Evolutionary conservation across 495 filamentous ascomycete genomes (phyloP).

Genomic region (Annulohypoxylon moriforme): DNA sequence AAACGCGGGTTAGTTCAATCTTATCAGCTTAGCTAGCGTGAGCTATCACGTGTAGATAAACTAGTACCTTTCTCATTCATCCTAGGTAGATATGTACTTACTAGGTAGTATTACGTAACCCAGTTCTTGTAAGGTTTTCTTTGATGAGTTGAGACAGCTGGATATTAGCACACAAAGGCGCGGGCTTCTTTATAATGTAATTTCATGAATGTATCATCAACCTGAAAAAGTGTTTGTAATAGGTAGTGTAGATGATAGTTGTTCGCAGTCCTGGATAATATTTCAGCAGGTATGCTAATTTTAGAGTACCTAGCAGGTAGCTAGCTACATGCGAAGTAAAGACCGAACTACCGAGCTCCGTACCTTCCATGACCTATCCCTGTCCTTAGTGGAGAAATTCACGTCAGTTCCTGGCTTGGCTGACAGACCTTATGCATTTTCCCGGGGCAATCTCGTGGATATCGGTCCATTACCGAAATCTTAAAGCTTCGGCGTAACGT

Average conservation of each 20-base stretch:
- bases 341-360: conserved; percentile 23
- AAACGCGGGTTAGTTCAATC: conserved; percentile 6
- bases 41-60: conserved; percentile 24
- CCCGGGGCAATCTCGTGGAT: conserved; percentile 22
- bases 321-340: conserved; percentile 10
- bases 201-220: background rate
- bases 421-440: conserved; percentile 38
- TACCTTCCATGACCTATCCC: conserved; percentile 5
- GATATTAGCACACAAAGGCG: background rate
- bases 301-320: background rate
- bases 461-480: conserved; percentile 28
- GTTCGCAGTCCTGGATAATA: too few species aligned
- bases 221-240: background rate
- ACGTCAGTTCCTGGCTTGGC: conserved; percentile 39
- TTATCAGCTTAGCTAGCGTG: conserved; percentile 11
- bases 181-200: background rate
- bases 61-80: background rate
- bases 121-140: background rate
- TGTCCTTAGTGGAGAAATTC: conserved; percentile 16
- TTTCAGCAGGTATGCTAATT: background rate
- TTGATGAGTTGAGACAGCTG: background rate
- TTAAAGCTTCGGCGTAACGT: conserved; percentile 32
- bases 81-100: background rate
- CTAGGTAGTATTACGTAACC: background rate
- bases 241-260: background rate